Evolutionary conservation across 2,329 filamentous ascomycete genomes (phyloP), one percentile per base, ranked within the genome.

Genomic region (Chrysosporium keratinophilum): DNA sequence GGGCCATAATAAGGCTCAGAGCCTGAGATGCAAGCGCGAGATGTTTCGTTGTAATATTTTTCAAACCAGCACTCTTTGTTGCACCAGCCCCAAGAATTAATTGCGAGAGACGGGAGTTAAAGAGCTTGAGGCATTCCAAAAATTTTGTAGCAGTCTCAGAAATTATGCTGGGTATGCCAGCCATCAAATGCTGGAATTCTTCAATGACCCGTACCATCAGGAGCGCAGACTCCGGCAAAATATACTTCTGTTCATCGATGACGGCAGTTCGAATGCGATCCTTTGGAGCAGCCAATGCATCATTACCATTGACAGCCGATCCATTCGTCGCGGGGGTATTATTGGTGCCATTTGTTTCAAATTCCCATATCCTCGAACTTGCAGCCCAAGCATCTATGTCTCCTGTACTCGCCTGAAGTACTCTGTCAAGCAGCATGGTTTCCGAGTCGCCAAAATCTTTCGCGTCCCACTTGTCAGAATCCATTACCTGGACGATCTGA

Each of bases 11-110:
- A 67, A 98, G 96, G 43, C 85, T 85, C 17, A 97, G 72, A 0
- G 90, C 87, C 68, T 96, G 91, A 0, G 87, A 90, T 1, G 93
- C 90, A 15, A 97, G 81, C 0, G 93, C 90, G 1, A 98, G 79
- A 70, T 98, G 91, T 63, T 93, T 93, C 0, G 93, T 95, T 0
- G 88, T 95, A 67, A 98, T 98, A 64, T 96, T 96, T 67, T 89
- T 95, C 17, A 98, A 75, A 0, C 91, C 91, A 1, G 90, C 93
- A 20, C 86, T 89, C 35, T 82, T 78, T 4, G 88, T 96, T 3
- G 93, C 93, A 3, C 93, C 93, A 1, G 93, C 93, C 1, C 93
- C 93, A 5, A 98, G 82, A 59, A 98, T 96, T 55, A 98, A 79
- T 67, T 98, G 93, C n/a, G 87, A 94, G 55, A 90, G 90, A 17